These are phyloP conservation scores for Podospora conica DNA, from an alignment of 495 filamentous ascomycete species.

Conservation along the genomic window DNA sequence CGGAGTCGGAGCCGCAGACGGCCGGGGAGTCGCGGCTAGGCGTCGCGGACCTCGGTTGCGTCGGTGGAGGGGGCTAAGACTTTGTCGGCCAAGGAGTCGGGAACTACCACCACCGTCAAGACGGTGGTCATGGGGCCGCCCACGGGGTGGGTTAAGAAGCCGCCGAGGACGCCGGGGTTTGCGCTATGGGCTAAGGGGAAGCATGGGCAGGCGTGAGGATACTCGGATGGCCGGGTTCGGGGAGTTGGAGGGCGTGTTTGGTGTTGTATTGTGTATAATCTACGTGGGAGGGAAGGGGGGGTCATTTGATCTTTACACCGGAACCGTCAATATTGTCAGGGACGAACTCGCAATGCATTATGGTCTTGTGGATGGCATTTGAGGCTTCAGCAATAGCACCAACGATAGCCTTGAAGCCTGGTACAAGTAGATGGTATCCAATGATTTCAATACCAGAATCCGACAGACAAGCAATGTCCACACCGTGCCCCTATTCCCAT, in stretches of 20 bases:
- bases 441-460: background rate
- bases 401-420: background rate
- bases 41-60: background rate
- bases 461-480: background rate
- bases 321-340: too few relatives aligned
- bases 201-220: background rate
- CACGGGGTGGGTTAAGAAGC: background rate
- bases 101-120: background rate
- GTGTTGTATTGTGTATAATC: too few relatives aligned
- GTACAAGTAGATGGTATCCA: background rate
- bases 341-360: background rate
- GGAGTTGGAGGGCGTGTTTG: background rate
- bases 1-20: constrained; percentile 22
- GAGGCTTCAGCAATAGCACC: background rate
- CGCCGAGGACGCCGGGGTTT: background rate
- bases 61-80: background rate
- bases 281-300: background rate
- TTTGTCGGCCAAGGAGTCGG: background rate
- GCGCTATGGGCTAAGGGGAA: background rate
- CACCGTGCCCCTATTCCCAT: background rate
- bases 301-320: too few relatives aligned
- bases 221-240: background rate
- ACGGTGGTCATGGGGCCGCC: background rate
- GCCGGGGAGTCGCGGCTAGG: constrained; percentile 29
- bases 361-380: background rate